Conservation (phyloP, 2,329 filamentous ascomycete genomes). For the Fusarium odoratissimum region DNA sequence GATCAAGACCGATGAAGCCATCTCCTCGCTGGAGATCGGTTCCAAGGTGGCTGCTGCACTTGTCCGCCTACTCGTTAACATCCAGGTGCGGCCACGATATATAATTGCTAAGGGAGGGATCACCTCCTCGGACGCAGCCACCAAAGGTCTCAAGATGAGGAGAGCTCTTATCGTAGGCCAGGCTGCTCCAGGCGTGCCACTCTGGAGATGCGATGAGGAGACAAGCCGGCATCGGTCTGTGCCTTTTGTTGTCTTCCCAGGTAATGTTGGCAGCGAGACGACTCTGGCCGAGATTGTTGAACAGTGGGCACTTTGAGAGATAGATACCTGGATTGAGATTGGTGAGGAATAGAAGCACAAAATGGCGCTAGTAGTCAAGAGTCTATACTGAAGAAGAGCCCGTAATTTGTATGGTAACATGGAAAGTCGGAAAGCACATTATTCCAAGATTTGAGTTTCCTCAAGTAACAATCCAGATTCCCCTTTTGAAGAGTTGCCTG, state of each 20-base stretch:
- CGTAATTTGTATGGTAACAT: background rate
- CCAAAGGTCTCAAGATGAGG: conserved; percentile 65
- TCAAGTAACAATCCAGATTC: too few relatives aligned
- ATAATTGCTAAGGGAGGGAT: conserved; percentile 70
- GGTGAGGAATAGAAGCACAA: background rate
- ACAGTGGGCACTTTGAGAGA: background rate
- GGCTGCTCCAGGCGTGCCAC: conserved; percentile 65
- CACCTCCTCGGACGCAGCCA: conserved; percentile 68
- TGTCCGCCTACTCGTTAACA: background rate
- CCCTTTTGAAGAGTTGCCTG: too few relatives aligned
- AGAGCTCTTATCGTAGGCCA: conserved; percentile 65
- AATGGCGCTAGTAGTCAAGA: too few relatives aligned
- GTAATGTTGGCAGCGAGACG: conserved; percentile 28
- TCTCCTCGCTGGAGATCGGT: background rate
- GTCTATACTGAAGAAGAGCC: background rate
- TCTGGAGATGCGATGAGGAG: conserved; percentile 67
- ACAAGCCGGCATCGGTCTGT: conserved; percentile 61
- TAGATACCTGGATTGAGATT: background rate
- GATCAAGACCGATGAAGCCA: background rate
- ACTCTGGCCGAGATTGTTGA: background rate
- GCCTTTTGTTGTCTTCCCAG: conserved; percentile 54
- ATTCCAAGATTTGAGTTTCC: too few relatives aligned
- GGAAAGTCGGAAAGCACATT: too few relatives aligned
- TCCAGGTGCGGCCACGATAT: conserved; percentile 52
- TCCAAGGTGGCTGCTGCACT: background rate